These are phyloP conservation scores for Wolfiporia cocos DNA, from an alignment of 1,284 basidiomycete genomes.

Conservation along the genomic window DNA sequence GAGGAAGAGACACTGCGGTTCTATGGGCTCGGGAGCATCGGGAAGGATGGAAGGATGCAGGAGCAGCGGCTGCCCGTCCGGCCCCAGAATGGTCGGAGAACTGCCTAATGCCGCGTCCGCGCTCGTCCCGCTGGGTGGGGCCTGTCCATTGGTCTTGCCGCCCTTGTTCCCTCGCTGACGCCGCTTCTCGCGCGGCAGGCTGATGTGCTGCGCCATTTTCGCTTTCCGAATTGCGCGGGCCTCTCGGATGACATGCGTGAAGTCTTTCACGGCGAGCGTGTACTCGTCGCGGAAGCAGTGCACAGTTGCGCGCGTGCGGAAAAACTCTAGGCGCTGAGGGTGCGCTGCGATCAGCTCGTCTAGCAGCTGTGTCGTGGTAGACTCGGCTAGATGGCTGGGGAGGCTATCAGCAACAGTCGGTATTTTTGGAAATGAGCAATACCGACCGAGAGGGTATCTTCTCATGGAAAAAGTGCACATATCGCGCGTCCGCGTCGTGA, in stretches of 20 bases:
- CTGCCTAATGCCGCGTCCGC: constrained; percentile 30
- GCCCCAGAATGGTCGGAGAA: constrained; percentile 34
- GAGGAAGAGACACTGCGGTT: constrained; percentile 75
- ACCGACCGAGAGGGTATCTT: constrained; percentile 81
- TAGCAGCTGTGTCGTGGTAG: constrained; percentile 63
- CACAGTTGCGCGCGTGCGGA: constrained; percentile 76
- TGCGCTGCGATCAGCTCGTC: constrained; percentile 67
- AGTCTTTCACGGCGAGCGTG: constrained; percentile 62
- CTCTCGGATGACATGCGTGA: constrained; percentile 72
- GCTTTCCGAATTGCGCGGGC: constrained; percentile 62
- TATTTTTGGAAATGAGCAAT: not conserved
- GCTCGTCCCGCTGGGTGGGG: constrained; percentile 57
- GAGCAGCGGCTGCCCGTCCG: constrained; percentile 42
- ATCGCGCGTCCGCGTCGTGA: constrained; percentile 68
- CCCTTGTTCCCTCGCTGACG: constrained; percentile 44
- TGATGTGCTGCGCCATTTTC: constrained; percentile 43
- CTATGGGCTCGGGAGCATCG: constrained; percentile 74
- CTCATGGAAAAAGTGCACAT: constrained; percentile 86
- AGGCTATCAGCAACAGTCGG: not conserved
- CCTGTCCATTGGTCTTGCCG: constrained; percentile 52
- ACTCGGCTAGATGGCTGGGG: constrained; percentile 71
- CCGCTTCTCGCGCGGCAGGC: constrained; percentile 31
- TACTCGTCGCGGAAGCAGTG: constrained; percentile 83
- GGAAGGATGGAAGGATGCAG: constrained; percentile 64
- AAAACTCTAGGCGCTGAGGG: constrained; percentile 74